phyloP scores from a whole-genome alignment of 768 basidiomycete species.

The Russula abietina region DNA sequence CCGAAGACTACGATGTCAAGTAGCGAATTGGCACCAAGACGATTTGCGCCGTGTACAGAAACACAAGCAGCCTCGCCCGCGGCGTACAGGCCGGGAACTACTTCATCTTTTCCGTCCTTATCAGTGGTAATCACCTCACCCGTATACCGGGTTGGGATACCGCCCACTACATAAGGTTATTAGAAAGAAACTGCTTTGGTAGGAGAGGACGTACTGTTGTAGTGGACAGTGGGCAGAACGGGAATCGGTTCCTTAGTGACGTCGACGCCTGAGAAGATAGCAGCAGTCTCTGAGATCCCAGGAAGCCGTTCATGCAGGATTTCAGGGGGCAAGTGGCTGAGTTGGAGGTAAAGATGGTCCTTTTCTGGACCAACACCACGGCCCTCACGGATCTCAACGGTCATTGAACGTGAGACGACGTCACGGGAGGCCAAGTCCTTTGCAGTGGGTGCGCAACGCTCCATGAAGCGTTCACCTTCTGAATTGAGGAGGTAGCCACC shows the following conservation, averaged over 20 bases:
- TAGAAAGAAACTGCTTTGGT: slow-evolving; percentile 10
- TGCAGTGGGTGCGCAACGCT: slow-evolving; percentile 97
- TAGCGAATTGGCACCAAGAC: slow-evolving; percentile 97
- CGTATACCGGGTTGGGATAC: slow-evolving; percentile 97
- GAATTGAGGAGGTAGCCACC: slow-evolving; percentile 98
- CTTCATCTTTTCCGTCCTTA: slow-evolving; percentile 82
- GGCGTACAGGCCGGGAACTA: slow-evolving; percentile 95
- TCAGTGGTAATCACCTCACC: slow-evolving; percentile 92
- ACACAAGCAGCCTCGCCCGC: slow-evolving; percentile 99
- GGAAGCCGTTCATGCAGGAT: slow-evolving; percentile 94
- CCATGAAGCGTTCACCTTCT: slow-evolving; percentile 99
- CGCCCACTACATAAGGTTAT: slow-evolving; percentile 67
- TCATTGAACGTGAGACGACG: slow-evolving; percentile 99
- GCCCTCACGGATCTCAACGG: slow-evolving; percentile 96
- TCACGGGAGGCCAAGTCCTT: slow-evolving; percentile 99
- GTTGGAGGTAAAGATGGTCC: slow-evolving; percentile 94
- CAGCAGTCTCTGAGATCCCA: slow-evolving; percentile 98
- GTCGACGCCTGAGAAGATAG: slow-evolving; percentile 98
- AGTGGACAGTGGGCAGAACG: slow-evolving; percentile 96
- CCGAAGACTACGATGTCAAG: slow-evolving; percentile 99
- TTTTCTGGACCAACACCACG: slow-evolving; percentile 98
- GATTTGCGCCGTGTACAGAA: slow-evolving; percentile 98
- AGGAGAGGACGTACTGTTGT: slow-evolving; percentile 71
- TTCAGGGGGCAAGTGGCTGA: slow-evolving; percentile 94
- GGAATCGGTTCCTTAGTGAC: slow-evolving; percentile 99